Base-by-base conservation (phyloP, 2,329 filamentous ascomycete species). In the Cladosporium phlei region DNA sequence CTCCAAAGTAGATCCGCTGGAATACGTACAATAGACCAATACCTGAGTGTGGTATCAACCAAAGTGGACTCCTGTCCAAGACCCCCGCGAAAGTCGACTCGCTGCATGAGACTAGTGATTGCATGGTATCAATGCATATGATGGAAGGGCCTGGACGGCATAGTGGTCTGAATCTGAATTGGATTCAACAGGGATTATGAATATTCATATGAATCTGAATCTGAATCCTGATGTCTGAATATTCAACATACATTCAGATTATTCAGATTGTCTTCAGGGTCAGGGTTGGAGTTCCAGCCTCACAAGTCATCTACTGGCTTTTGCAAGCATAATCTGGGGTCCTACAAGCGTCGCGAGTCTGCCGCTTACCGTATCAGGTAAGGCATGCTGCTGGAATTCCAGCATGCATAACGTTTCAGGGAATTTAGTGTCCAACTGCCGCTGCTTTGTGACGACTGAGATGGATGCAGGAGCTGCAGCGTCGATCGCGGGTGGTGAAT, bases 131-230 rank as follows among this genome's bases (percentile, higher is more conserved):
- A n/a, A n/a, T n/a, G n/a, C n/a, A n/a, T n/a, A n/a, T n/a, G n/a
- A n/a, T n/a, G n/a, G 27, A n/a, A n/a, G n/a, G n/a, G n/a, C n/a
- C n/a, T n/a, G n/a, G n/a, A n/a, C n/a, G n/a, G 29, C 29, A 32
- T 32, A 32, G 37, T 38, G 37, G 37, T 38, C 37, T 38, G 37
- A 28, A 28, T 38, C 22, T 38, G 37, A 38, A 38, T 38, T 38
- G 37, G 37, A 38, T 38, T 38, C 37, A 38, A 38, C 37, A 38
- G 37, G 37, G 37, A 38, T 38, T 28, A 38, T 38, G 37, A 38
- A 38, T 38, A 28, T 38, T 38, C 24, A 38, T 38, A 28, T 38
- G 37, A 28, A 28, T 38, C 22, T 38, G 37, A 38, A 38, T 38
- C 37, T 28, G 24, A 27, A 38, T 38, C 28, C 37, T 8, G 22